phyloP scores from a whole-genome alignment of 371 early-diverging fungal species.

The Mortierella sp. region DNA sequence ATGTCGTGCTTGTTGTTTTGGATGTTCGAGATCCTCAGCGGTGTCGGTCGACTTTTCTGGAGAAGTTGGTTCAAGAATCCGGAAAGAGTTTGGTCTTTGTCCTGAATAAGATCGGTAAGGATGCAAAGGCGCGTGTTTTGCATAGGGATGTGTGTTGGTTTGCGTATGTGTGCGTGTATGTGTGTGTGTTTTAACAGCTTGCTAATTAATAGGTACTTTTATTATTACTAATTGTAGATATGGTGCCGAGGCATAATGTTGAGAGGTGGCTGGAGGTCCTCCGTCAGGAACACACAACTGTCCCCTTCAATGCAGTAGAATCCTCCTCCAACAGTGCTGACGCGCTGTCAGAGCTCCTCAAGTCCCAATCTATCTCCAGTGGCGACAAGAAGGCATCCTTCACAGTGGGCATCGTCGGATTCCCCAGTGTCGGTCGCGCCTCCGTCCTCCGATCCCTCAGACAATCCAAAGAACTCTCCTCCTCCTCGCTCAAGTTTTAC shows the following conservation, averaged over 20 bases:
- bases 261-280: slow-evolving; percentile 19
- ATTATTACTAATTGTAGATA: slow-evolving; percentile 4
- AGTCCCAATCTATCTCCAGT: neutral
- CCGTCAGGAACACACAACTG: slow-evolving; percentile 5
- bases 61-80: slow-evolving; percentile 86
- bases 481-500: neutral
- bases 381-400: neutral
- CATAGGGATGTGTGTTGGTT: neutral
- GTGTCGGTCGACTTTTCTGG: slow-evolving; percentile 89
- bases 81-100: slow-evolving; percentile 59
- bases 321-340: neutral
- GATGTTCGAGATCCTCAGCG: slow-evolving; percentile 98
- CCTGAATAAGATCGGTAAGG: slow-evolving; percentile 24
- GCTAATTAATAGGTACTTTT: neutral
- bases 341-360: neutral
- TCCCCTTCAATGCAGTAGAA: neutral
- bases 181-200: neutral
- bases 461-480: slow-evolving; percentile 4
- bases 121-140: too few species aligned
- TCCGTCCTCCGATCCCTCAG: slow-evolving; percentile 17
- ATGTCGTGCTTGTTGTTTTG: slow-evolving; percentile 97
- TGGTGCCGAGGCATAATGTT: slow-evolving; percentile 15
- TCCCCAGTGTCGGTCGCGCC: slow-evolving; percentile 18
- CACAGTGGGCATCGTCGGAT: slow-evolving; percentile 18
- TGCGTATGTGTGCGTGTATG: too few species aligned